phyloP scores from a whole-genome alignment of 75 land plant genomes.

The Selaginella moellendorffii region DNA sequence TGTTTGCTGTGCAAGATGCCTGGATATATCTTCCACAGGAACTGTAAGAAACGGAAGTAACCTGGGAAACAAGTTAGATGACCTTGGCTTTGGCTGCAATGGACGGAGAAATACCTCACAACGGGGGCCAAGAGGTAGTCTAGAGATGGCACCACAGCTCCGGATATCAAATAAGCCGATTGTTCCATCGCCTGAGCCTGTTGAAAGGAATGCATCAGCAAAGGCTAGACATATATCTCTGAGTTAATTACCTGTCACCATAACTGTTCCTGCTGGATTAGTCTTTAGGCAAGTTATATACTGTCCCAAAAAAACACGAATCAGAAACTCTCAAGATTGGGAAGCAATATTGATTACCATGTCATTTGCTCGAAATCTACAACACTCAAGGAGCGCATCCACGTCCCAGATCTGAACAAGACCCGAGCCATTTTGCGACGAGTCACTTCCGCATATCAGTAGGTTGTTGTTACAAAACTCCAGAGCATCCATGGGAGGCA shows the following conservation, averaged over 20 bases:
- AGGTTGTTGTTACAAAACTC: constrained; percentile 30
- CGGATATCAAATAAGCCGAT: constrained; percentile 36
- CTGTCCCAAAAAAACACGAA: constrained; percentile 16
- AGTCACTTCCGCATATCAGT: constrained; percentile 34
- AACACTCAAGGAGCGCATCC: constrained; percentile 19
- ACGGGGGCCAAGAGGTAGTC: constrained; percentile 26
- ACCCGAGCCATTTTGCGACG: constrained; percentile 31
- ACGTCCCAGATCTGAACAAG: constrained; percentile 40
- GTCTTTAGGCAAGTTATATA: constrained; percentile 35
- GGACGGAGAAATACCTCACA: constrained; percentile 27
- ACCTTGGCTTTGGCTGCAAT: not conserved
- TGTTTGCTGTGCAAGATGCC: constrained; percentile 37
- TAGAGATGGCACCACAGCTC: constrained; percentile 27
- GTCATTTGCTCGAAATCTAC: constrained; percentile 33
- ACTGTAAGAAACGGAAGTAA: constrained; percentile 42
- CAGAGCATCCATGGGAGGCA: constrained; percentile 33
- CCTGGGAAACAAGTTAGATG: constrained; percentile 19
- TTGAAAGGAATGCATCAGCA: not conserved
- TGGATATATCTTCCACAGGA: constrained; percentile 35
- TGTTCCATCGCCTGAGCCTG: constrained; percentile 41
- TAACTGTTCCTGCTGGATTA: constrained; percentile 14
- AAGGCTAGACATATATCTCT: not conserved
- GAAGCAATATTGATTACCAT: not conserved
- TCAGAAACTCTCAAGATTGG: not conserved
- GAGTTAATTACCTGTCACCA: constrained; percentile 19